A percentile compares a stretch with the other conserved stretches of the same genome.
Conservation (phyloP, 257 asterid genomes). For the Perilla frutescens region DNA sequence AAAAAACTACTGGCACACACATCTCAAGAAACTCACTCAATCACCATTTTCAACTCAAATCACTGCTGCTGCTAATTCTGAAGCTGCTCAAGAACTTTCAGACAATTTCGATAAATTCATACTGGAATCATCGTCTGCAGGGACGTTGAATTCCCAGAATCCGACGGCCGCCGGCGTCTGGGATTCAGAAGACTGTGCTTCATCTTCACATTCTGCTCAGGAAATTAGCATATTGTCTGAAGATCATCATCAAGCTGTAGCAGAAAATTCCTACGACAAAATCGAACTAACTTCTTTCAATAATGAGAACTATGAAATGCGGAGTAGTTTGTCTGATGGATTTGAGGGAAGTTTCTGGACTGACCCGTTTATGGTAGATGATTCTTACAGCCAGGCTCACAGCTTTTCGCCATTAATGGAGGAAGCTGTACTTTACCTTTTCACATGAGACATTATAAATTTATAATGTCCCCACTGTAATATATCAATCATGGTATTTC, state of each 20-base stretch:
- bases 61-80: too few species aligned
- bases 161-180: not conserved
- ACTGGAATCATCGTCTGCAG: constrained; percentile 19
- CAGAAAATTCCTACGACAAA: not conserved
- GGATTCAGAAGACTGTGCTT: constrained; percentile 28
- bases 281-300: too few species aligned
- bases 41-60: too few species aligned
- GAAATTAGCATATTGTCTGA: not conserved
- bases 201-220: not conserved
- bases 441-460: not conserved
- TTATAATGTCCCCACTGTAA: too few species aligned
- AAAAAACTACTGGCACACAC: constrained; percentile 39
- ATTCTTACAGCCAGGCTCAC: not conserved
- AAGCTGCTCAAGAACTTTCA: too few species aligned
- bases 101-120: not conserved
- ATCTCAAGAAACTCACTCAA: constrained; percentile 27
- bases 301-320: not conserved
- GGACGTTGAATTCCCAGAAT: not conserved
- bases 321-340: not conserved
- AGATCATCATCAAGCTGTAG: not conserved
- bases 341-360: constrained; percentile 19
- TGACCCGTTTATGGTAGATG: constrained; percentile 27
- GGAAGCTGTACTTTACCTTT: not conserved
- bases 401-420: constrained; percentile 19
- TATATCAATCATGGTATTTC: too few species aligned